Conservation (phyloP, 345 rosid species). For the Hypericum androsaemum region DNA sequence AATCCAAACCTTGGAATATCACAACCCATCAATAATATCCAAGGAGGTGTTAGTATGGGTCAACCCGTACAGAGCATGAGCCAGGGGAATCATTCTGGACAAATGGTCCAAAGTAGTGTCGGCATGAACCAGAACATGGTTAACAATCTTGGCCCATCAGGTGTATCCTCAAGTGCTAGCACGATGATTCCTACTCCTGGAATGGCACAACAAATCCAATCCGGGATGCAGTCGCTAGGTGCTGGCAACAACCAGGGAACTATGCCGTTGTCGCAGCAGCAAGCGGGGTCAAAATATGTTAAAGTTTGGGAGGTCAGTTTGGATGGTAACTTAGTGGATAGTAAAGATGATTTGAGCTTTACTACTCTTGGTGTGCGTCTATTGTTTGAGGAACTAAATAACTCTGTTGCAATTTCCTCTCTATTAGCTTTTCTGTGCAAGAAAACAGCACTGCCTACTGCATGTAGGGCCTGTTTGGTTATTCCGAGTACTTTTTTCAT, state of each 20-base stretch:
- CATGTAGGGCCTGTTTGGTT: too few relatives aligned
- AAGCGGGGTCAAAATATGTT: constrained; percentile 72
- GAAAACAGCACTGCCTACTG: too few relatives aligned
- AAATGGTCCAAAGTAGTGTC: constrained; percentile 70
- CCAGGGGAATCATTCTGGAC: constrained; percentile 81
- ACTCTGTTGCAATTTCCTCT: too few relatives aligned
- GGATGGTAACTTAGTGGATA: background rate
- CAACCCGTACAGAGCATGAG: constrained; percentile 52
- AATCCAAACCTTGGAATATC: constrained; percentile 65
- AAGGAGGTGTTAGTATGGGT: constrained; percentile 42
- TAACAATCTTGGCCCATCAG: constrained; percentile 60
- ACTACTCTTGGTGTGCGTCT: too few relatives aligned
- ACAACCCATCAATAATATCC: constrained; percentile 52
- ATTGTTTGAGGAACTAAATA: too few relatives aligned
- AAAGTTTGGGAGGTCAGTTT: constrained; percentile 93
- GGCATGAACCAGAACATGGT: constrained; percentile 70
- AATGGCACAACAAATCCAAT: constrained; percentile 62
- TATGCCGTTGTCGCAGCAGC: constrained; percentile 65
- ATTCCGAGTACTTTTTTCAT: too few relatives aligned
- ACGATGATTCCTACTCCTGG: constrained; percentile 93
- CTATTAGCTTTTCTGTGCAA: too few relatives aligned
- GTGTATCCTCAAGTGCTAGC: constrained; percentile 56
- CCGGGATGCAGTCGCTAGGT: constrained; percentile 60
- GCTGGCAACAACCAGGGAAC: constrained; percentile 50
- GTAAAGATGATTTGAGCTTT: too few relatives aligned